phyloP scores from a whole-genome alignment of 2,329 filamentous ascomycete genomes.

The Pezicula radicicola region DNA sequence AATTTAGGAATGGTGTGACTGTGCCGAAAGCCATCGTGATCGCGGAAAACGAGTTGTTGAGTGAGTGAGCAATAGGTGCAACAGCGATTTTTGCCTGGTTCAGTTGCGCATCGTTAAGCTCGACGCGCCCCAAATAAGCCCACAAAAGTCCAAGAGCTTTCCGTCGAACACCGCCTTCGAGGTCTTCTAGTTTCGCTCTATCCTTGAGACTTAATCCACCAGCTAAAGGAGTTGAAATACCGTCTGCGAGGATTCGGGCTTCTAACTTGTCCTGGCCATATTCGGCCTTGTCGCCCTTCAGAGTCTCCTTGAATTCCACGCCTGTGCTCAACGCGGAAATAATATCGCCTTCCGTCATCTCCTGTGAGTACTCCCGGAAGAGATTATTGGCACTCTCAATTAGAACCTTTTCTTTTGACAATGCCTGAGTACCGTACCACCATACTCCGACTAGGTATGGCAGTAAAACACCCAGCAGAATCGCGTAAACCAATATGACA shows the following conservation, averaged over 20 bases:
- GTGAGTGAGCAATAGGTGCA: conserved; percentile 77
- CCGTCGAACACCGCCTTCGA: conserved; percentile 76
- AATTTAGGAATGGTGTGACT: conserved; percentile 75
- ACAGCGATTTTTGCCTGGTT: conserved; percentile 87
- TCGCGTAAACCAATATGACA: conserved; percentile 84
- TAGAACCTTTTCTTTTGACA: conserved; percentile 90
- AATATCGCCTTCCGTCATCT: conserved; percentile 76
- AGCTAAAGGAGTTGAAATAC: conserved; percentile 47
- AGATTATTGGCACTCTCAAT: conserved; percentile 92
- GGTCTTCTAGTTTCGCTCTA: conserved; percentile 69
- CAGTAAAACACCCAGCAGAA: conserved; percentile 82
- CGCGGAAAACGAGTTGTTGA: conserved; percentile 83
- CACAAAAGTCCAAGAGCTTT: conserved; percentile 89
- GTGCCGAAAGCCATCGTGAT: conserved; percentile 87
- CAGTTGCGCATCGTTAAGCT: conserved; percentile 74
- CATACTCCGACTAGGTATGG: conserved; percentile 93
- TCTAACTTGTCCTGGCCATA: conserved; percentile 80
- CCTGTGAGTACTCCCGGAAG: conserved; percentile 89
- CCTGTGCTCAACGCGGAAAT: conserved; percentile 79
- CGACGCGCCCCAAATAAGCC: conserved; percentile 89
- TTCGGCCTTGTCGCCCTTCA: conserved; percentile 78
- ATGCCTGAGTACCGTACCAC: conserved; percentile 96
- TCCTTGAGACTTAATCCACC: conserved; percentile 69
- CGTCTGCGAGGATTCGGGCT: conserved; percentile 68
- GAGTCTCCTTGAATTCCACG: conserved; percentile 75